Conservation (phyloP, 108 stramenopile genomes). For the Aurantiochytrium sp. region DNA sequence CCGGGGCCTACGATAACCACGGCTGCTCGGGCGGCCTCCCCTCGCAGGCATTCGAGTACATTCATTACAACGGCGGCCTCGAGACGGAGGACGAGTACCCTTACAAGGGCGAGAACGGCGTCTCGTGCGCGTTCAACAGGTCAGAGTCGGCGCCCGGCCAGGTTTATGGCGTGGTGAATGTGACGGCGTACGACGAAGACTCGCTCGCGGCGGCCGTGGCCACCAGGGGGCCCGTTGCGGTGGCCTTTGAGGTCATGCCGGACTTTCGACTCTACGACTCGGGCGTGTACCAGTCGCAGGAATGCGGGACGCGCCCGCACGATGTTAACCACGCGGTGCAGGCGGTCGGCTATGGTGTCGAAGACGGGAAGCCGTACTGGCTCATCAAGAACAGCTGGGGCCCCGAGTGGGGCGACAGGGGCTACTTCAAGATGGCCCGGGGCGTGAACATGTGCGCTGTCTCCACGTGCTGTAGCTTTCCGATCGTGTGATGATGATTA, state of each 20-base stretch:
- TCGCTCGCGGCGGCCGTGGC: slow-evolving; percentile 25
- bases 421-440: slow-evolving; percentile 63
- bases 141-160: not conserved
- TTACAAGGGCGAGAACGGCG: slow-evolving; percentile 42
- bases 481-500: not conserved
- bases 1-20: slow-evolving; percentile 38
- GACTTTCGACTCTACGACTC: slow-evolving; percentile 61
- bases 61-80: slow-evolving; percentile 58
- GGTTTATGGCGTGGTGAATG: not conserved
- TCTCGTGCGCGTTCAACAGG: not conserved
- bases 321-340: slow-evolving; percentile 62
- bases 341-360: slow-evolving; percentile 56
- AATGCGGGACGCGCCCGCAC: slow-evolving; percentile 57
- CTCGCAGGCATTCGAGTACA: slow-evolving; percentile 63
- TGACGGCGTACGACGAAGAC: slow-evolving; percentile 30
- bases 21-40: slow-evolving; percentile 67
- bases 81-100: slow-evolving; percentile 55
- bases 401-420: slow-evolving; percentile 56
- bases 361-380: slow-evolving; percentile 37
- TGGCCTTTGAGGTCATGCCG: slow-evolving; percentile 70
- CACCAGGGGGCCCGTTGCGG: slow-evolving; percentile 57
- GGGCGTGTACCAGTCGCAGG: slow-evolving; percentile 54
- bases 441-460: slow-evolving; percentile 57
- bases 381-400: slow-evolving; percentile 56
- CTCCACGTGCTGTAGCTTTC: slow-evolving; percentile 1